phyloP scores from a whole-genome alignment of 2,329 filamentous ascomycete genomes.

The Microsporum audouinii region DNA sequence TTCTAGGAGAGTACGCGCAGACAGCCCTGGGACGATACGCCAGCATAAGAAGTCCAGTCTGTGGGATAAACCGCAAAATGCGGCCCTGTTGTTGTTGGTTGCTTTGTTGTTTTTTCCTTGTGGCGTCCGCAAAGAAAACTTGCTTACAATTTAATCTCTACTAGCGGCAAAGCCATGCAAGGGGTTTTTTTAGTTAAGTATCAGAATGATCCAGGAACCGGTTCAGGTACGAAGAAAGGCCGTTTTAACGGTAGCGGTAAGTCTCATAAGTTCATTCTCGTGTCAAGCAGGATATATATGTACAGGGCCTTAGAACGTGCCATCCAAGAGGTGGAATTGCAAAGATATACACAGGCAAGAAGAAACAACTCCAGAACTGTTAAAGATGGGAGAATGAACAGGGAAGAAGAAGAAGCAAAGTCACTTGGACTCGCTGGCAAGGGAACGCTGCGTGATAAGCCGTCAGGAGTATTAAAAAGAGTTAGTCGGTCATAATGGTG shows the following conservation, averaged over 20 bases:
- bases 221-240: background rate
- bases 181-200: background rate
- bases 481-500: background rate
- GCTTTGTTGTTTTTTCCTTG: background rate
- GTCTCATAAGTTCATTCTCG: background rate
- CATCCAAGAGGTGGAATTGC: background rate
- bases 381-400: background rate
- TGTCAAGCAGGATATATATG: background rate
- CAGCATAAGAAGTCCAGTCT: background rate
- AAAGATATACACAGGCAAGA: background rate
- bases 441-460: conserved; percentile 1
- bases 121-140: background rate
- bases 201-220: background rate
- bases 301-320: background rate
- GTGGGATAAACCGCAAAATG: background rate
- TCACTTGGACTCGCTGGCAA: background rate
- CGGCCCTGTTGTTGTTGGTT: background rate
- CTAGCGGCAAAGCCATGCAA: background rate
- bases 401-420: background rate
- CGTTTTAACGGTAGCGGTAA: background rate
- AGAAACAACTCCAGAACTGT: background rate
- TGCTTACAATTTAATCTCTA: background rate
- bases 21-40: background rate
- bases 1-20: background rate
- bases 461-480: background rate